Conservation (phyloP, 176 grass and related monocot species). For the Oryza longistaminata region DNA sequence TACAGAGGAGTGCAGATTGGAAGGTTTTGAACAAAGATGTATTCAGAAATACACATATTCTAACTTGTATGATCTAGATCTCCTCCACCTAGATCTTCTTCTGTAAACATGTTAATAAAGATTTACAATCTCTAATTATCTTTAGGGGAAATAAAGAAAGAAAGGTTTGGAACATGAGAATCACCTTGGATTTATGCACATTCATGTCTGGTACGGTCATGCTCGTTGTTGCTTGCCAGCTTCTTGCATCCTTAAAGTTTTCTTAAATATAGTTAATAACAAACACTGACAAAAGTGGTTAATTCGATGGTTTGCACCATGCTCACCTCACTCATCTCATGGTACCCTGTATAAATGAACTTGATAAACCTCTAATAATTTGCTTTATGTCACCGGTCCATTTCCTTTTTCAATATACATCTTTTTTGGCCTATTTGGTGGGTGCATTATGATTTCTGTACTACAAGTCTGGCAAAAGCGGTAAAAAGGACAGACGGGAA, state of each 20-base stretch:
- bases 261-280: slow-evolving; percentile 16
- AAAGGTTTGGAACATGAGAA: no score
- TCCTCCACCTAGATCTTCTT: no score
- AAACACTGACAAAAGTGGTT: not conserved
- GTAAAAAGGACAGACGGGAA: slow-evolving; percentile 12
- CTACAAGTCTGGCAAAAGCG: slow-evolving; percentile 45
- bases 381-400: not conserved
- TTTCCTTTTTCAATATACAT: slow-evolving; percentile 1
- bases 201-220: no score
- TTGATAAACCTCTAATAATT: not conserved
- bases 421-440: not conserved
- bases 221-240: no score
- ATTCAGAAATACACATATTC: no score
- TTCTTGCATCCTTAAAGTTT: not conserved
- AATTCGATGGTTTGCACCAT: slow-evolving; percentile 25
- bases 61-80: no score
- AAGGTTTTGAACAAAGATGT: no score
- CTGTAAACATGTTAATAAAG: no score
- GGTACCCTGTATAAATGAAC: not conserved
- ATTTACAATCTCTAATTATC: no score
- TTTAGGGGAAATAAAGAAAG: no score
- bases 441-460: slow-evolving; percentile 23
- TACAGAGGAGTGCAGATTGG: no score
- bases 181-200: no score
- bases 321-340: not conserved